Percentiles rank a stretch among this genome's conserved stretches.
Conservation (phyloP, 352 stramenopile species). For the Pythium plurisporium region DNA sequence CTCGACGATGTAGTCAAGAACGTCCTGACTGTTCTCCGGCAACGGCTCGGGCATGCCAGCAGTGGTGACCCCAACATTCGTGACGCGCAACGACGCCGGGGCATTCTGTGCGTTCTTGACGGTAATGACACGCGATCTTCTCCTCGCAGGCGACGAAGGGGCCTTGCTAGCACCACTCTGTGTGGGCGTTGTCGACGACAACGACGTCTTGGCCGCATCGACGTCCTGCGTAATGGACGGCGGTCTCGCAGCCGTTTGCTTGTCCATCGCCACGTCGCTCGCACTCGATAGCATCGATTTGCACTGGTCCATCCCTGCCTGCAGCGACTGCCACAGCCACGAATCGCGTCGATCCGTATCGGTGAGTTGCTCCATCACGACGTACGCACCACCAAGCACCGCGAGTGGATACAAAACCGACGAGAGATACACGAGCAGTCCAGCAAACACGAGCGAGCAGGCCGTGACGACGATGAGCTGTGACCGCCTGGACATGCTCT, state of each 20-base stretch:
- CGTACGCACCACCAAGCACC: constrained; percentile 14
- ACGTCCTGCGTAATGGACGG: not conserved
- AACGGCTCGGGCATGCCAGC: constrained; percentile 9
- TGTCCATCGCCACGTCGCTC: not conserved
- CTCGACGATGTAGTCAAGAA: constrained; percentile 23
- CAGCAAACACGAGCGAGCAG: constrained; percentile 19
- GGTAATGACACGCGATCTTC: constrained; percentile 11
- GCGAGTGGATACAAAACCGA: constrained; percentile 21
- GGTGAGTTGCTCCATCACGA: constrained; percentile 13
- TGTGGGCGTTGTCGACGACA: not conserved
- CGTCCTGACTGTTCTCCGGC: constrained; percentile 10
- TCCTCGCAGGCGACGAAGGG: not conserved
- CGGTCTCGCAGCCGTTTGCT: not conserved
- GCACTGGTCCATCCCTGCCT: constrained; percentile 2
- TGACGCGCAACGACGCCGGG: constrained; percentile 13
- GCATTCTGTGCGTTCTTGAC: constrained; percentile 8
- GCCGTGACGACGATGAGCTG: constrained; percentile 15
- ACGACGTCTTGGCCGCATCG: not conserved
- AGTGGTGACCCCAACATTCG: constrained; percentile 10
- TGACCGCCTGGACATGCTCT: constrained; percentile 20
- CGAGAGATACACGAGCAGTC: constrained; percentile 23
- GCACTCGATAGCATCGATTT: not conserved
- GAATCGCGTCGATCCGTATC: not conserved
- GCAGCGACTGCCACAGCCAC: constrained; percentile 8
- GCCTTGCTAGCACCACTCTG: not conserved